phyloP scores from a whole-genome alignment of 2,329 filamentous ascomycete species.

The Hypoxylon sp. region DNA sequence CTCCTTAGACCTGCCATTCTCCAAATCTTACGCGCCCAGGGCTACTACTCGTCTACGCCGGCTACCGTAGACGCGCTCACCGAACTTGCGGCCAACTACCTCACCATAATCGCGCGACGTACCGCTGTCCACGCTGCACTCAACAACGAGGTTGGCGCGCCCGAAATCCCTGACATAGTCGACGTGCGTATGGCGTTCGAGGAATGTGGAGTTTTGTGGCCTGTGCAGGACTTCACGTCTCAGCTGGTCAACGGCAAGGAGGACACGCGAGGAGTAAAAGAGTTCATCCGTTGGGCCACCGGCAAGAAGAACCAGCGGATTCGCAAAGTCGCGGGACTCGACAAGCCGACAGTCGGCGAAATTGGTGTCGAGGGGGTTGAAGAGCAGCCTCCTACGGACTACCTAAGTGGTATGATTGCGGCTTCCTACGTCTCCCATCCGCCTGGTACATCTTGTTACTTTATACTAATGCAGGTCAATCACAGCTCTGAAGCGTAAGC shows the following conservation, averaged over 20 bases:
- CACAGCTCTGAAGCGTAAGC: slow-evolving; percentile 88
- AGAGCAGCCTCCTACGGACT: slow-evolving; percentile 66
- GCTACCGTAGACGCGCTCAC: slow-evolving; percentile 89
- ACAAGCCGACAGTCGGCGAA: slow-evolving; percentile 52
- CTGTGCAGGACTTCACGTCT: slow-evolving; percentile 74
- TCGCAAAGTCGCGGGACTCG: slow-evolving; percentile 80
- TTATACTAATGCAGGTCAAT: slow-evolving; percentile 15
- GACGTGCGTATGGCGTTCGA: slow-evolving; percentile 90
- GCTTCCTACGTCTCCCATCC: neutral
- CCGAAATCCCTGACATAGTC: slow-evolving; percentile 71
- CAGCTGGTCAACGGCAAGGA: slow-evolving; percentile 78
- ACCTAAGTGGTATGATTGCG: slow-evolving; percentile 69
- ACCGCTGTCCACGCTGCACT: slow-evolving; percentile 78
- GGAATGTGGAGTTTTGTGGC: slow-evolving; percentile 80
- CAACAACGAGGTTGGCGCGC: slow-evolving; percentile 70
- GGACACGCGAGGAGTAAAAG: slow-evolving; percentile 81
- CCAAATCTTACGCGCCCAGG: slow-evolving; percentile 90
- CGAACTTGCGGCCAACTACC: slow-evolving; percentile 85
- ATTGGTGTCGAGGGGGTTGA: slow-evolving; percentile 67
- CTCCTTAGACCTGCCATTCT: slow-evolving; percentile 88
- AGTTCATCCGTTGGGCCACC: slow-evolving; percentile 82
- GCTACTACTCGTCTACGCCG: slow-evolving; percentile 85
- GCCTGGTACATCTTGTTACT: neutral
- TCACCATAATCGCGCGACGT: slow-evolving; percentile 78
- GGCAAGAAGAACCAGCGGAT: slow-evolving; percentile 84